phyloP scores from a whole-genome alignment of 164 flowering plant species.

The Warburgia ugandensis region DNA sequence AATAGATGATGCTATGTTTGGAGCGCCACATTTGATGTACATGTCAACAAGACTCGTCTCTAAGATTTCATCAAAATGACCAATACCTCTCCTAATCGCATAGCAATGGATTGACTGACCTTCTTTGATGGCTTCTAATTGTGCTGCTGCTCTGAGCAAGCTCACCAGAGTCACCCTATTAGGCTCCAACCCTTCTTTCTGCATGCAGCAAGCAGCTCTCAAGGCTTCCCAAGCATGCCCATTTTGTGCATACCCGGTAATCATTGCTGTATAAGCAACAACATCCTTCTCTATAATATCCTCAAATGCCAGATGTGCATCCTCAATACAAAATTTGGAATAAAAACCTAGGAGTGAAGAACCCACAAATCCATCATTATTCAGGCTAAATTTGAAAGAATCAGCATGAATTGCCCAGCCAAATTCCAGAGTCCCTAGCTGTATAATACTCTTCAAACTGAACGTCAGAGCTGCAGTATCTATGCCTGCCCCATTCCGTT shows the following conservation, averaged over 20 bases:
- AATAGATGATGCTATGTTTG: constrained; percentile 14
- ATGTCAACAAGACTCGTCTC: constrained; percentile 44
- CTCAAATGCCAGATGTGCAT: constrained; percentile 38
- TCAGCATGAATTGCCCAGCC: constrained; percentile 49
- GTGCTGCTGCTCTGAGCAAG: constrained; percentile 46
- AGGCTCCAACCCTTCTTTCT: constrained; percentile 32
- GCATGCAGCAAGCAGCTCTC: constrained; percentile 29
- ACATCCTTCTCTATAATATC: constrained; percentile 40
- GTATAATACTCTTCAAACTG: constrained; percentile 37
- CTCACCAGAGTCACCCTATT: constrained; percentile 55
- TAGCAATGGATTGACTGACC: constrained; percentile 36
- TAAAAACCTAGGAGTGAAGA: constrained; percentile 38
- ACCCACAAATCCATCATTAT: constrained; percentile 29
- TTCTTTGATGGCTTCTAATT: constrained; percentile 19
- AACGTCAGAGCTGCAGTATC: constrained; percentile 32
- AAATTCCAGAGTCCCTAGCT: constrained; percentile 22
- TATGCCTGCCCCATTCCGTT: constrained; percentile 22
- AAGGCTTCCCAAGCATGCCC: constrained; percentile 27
- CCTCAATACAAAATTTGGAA: constrained; percentile 14
- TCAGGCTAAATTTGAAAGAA: constrained; percentile 35
- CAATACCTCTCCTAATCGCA: constrained; percentile 42
- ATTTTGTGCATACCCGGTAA: constrained; percentile 35
- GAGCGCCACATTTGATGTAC: constrained; percentile 40
- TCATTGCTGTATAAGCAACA: constrained; percentile 41
- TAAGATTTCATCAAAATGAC: constrained; percentile 34